Evolutionary conservation across 1,284 basidiomycete genomes (phyloP), one percentile per base, ranked within the genome.

Genomic region (Xerocomus minutiporus): DNA sequence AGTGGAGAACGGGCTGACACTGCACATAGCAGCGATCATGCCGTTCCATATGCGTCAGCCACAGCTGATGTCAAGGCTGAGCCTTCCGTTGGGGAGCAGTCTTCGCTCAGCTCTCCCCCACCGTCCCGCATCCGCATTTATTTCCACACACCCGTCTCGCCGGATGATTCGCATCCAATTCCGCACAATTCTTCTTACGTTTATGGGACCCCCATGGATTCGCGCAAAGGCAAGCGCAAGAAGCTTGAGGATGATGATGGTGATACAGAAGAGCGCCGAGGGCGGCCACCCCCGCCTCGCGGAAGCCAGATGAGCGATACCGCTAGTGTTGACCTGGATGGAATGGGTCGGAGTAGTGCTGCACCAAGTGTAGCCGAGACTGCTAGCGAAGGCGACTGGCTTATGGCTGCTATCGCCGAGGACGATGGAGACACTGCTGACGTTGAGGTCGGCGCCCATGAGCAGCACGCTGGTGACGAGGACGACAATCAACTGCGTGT

Each of bases 51-150:
- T 53, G 32, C 58, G n/a, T 58, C 60, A 46, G 64, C 62, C 44
- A 52, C 59, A 17, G 56, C 64, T 51, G 71, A 71, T 59, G 58
- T 55, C 55, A 69, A 67, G 51, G 51, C 34, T 51, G 70, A 67
- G 51, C 47, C 58, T 23, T 44, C 58, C 46, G 52, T 51, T 42
- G 64, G 57, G 49, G 66, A 71, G 54, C 67, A 65, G 44, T 62
- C 68, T 26, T 57, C 62, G 8, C 50, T 58, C 53, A 58, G 57
- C 54, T 71, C 73, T 44, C 77, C 83, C 47, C 85, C 86, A 48
- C 84, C 86, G 43, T 87, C 86, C 43, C 83, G 88, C 56, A 83
- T 91, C 63, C 84, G 88, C 61, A 88, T 91, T 56, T 91, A 91
- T 75, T 91, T 91, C 75, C 88, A 91, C 72, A 90, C 88, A 26